These are phyloP conservation scores for Arthrobotrys megalospora DNA, from an alignment of 2,329 filamentous ascomycete genomes.

Conservation along the genomic window DNA sequence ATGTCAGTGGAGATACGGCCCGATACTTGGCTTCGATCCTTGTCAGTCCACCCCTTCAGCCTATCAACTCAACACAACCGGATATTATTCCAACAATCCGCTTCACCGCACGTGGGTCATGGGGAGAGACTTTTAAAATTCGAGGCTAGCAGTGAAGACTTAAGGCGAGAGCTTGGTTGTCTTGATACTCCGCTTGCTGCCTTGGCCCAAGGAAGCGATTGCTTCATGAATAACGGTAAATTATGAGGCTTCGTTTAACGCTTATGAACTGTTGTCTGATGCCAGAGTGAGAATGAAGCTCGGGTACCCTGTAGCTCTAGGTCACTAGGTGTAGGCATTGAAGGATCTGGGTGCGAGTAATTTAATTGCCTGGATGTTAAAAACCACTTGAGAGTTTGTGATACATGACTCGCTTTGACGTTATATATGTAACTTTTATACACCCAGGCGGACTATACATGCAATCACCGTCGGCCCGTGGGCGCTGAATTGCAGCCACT, in stretches of 20 bases:
- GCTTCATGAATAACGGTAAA: background rate
- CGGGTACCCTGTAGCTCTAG: too few species aligned
- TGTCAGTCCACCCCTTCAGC: constrained; percentile 13
- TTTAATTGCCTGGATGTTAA: background rate
- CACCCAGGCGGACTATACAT: constrained; percentile 35
- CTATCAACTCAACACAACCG: constrained; percentile 47
- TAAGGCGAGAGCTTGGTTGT: constrained; percentile 51
- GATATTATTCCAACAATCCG: constrained; percentile 59
- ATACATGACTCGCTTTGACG: constrained; percentile 27
- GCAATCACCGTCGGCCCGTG: constrained; percentile 55
- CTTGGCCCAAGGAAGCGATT: constrained; percentile 24
- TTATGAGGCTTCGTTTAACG: background rate
- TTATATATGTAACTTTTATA: constrained; percentile 33
- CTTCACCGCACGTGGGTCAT: constrained; percentile 29
- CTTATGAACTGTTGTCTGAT: background rate
- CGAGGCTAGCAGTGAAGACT: constrained; percentile 5
- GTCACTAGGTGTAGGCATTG: too few species aligned
- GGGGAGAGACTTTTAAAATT: constrained; percentile 9
- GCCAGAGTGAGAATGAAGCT: background rate
- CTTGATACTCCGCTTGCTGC: constrained; percentile 15
- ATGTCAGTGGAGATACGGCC: constrained; percentile 56
- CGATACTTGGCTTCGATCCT: constrained; percentile 34
- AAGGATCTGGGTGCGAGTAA: background rate
- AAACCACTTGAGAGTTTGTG: background rate
- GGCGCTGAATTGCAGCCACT: constrained; percentile 24